These are phyloP conservation scores for Saussurea involucrata DNA, from an alignment of 129 eudicot species.

Conservation along the genomic window DNA sequence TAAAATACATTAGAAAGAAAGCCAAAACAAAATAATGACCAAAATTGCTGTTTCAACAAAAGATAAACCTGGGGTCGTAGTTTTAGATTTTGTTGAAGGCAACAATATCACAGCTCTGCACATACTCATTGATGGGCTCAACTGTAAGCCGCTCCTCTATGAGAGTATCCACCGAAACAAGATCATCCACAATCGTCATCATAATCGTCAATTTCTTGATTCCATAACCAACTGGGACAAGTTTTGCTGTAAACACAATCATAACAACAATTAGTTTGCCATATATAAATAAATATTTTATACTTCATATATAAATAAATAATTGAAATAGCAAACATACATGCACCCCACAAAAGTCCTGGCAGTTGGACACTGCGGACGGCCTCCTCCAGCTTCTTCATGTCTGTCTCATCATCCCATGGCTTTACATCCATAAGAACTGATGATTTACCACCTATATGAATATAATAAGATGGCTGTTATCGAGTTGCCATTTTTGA, in stretches of 20 bases:
- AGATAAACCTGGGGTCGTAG: not conserved
- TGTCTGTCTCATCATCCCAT: conserved; percentile 45
- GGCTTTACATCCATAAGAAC: conserved; percentile 44
- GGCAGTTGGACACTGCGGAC: conserved; percentile 32
- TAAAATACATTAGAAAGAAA: not conserved
- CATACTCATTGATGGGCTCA: conserved; percentile 80
- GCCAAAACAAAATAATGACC: not conserved
- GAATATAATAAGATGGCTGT: not conserved
- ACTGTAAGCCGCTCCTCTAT: conserved; percentile 84
- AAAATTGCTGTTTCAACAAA: conserved; percentile 14
- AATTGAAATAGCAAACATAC: conserved; percentile 34
- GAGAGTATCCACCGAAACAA: conserved; percentile 78
- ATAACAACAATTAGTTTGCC: not conserved
- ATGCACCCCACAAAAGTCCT: conserved; percentile 60
- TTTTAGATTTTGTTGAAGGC: conserved; percentile 94
- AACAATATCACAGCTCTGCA: conserved; percentile 96
- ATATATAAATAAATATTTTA: no score
- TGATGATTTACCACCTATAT: conserved; percentile 54
- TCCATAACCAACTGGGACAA: conserved; percentile 92
- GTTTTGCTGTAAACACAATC: conserved; percentile 61
- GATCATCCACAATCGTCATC: conserved; percentile 95
- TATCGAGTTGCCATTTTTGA: not conserved
- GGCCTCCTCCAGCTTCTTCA: conserved; percentile 40
- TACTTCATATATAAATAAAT: not conserved
- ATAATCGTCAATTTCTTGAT: conserved; percentile 89